phyloP scores from a whole-genome alignment of 805 yeast species.

The Yarrowia deformans region DNA sequence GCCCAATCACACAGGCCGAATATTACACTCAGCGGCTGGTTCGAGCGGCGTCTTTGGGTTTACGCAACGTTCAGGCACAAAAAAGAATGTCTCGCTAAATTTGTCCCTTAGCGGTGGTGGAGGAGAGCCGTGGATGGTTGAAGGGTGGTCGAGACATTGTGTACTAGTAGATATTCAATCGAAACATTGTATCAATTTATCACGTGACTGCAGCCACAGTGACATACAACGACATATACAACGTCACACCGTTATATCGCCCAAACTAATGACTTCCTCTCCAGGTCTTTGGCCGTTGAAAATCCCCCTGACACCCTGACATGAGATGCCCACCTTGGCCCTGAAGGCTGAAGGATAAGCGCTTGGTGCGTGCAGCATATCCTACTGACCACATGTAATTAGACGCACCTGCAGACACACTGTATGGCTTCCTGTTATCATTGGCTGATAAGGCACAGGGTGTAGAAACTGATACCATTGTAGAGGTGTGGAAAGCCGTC shows the following conservation, averaged over 20 bases:
- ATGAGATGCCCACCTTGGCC: constrained; percentile 27
- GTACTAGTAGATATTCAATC: no score
- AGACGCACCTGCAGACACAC: constrained; percentile 38
- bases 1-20: constrained; percentile 36
- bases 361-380: not conserved
- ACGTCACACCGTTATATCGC: no score
- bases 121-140: not conserved
- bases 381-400: not conserved
- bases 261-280: no score
- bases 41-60: constrained; percentile 24
- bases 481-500: no score
- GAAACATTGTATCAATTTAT: not conserved
- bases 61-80: constrained; percentile 26
- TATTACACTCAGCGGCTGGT: constrained; percentile 35
- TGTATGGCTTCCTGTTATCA: constrained; percentile 29
- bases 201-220: not conserved
- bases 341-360: not conserved
- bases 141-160: no score
- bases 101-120: constrained; percentile 21
- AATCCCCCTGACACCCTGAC: constrained; percentile 4
- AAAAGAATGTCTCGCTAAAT: constrained; percentile 26
- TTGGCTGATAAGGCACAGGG: constrained; percentile 31
- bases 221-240: no score
- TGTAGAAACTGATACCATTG: no score
- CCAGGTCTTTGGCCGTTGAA: constrained; percentile 2